Base-by-base conservation (phyloP, 83 land plant species). In the Thuja plicata region DNA sequence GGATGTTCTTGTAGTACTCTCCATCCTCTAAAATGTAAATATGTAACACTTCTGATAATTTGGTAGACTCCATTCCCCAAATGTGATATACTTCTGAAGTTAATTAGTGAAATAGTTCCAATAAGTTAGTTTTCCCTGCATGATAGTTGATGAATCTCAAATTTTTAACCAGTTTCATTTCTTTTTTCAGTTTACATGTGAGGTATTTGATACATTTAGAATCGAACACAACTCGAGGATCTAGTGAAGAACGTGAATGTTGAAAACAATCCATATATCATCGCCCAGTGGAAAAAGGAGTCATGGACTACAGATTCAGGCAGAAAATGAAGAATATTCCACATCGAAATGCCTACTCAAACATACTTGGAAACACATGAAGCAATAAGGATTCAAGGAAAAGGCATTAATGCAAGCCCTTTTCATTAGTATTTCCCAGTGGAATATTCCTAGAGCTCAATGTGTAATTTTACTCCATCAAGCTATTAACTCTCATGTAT, bases 401-500 rank as follows among this genome's bases (percentile, higher is more conserved):
- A 83, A 83, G 85, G 85, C 85, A 10, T n/a, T 27, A 3, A 46
- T 83, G 32, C 45, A 46, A 83, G 55, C 85, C 85, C 85, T 83
- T 74, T 48, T n/a, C 30, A 46, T 34, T 83, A 46, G 34, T 83
- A 30, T 83, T 48, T 83, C 34, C 48, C 30, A 83, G 45, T 83
- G 55, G 27, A 43, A 83, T 74, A 83, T 83, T 48, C 50, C n/a
- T 83, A 30, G 55, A 5, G 85, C 54, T 83, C 85, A 48, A 83
- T 83, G 55, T 83, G 85, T 48, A 83, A 83, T 83, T 41, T 83
- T 48, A 83, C 85, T 46, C 85, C 55, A 83, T 48, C n/a, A 74
- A 74, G 78, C 78, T 10, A 74, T 34, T 10, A 48, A 46, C 52
- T 83, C 85, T 46, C 85, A 4, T 37, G 34, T 19, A 48, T 30